Evolutionary conservation across 2,329 filamentous ascomycete genomes (phyloP), one percentile per base, ranked within the genome.

Genomic region (Fusarium acutatum): DNA sequence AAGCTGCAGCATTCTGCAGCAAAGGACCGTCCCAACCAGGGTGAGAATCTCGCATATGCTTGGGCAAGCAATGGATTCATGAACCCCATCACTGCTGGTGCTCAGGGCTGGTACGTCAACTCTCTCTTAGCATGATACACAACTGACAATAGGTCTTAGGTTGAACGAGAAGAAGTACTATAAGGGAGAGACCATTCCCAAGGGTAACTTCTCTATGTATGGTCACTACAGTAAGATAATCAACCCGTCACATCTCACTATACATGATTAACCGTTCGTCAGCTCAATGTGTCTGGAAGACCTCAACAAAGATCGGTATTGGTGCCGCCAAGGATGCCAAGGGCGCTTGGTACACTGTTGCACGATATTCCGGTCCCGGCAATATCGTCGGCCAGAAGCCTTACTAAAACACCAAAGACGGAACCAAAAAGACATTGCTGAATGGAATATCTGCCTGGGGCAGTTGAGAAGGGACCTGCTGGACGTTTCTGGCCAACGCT

Each of bases 201-300:
- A 76, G 46, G 76, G 76, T 1, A 69, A 75, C 18, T 78, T 78
- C 47, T 62, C 67, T 5, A 30, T 46, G 10, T 80, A 80, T 60
- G 79, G 79, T 0, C 79, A 80, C 60, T 80, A 80, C 46, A 79
- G 77, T 79, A 66, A 61, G 78, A 53, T 3, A 6, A 13, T 1
- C 9, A 4, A 3, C 6, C 1, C 4, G 2, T 1, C 2, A 6
- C 2, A 7, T 10, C 6, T 3, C 5, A 3, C 3, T 5, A 1
- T 3, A 17, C 13, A n/a, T 49, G 26, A 38, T 30, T 60, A 28
- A 58, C 14, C 17, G 15, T 28, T 14, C 1, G 8, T 8, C 3
- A 78, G 77, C 81, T 35, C 79, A 82, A 60, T 67, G 66, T 34
- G 73, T 82, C 38, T 82, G 81, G 81, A 79, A 78, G 46, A 67